phyloP scores from a whole-genome alignment of 2,329 filamentous ascomycete genomes.

The Exophiala bonariae region DNA sequence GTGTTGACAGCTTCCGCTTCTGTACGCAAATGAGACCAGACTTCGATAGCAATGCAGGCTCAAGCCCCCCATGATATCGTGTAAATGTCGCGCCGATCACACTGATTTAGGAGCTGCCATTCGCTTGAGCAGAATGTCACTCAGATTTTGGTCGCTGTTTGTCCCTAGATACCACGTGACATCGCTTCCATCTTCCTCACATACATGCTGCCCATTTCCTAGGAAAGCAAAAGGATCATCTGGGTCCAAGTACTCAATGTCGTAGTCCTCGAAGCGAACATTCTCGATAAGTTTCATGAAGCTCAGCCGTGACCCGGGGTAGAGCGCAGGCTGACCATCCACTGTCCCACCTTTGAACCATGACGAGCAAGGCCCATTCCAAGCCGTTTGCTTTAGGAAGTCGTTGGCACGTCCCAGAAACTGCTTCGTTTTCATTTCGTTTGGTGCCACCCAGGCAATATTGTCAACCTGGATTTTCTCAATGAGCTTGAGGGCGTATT shows the following conservation, averaged over 20 bases:
- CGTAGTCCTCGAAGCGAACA: constrained; percentile 43
- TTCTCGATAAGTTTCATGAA: constrained; percentile 39
- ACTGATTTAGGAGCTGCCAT: no score
- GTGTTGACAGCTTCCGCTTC: no score
- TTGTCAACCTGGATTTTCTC: constrained; percentile 33
- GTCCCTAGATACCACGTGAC: constrained; percentile 21
- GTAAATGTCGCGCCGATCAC: no score
- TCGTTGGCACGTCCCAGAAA: constrained; percentile 35
- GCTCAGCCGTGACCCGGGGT: constrained; percentile 39
- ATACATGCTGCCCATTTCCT: constrained; percentile 42
- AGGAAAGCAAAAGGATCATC: constrained; percentile 42
- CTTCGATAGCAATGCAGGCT: no score
- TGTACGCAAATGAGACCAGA: no score
- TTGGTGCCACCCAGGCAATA: constrained; percentile 31
- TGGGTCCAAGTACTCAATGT: constrained; percentile 39
- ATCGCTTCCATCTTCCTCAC: constrained; percentile 20
- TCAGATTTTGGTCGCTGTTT: no score
- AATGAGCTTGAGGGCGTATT: constrained; percentile 31
- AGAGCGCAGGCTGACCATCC: constrained; percentile 38
- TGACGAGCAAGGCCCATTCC: constrained; percentile 18
- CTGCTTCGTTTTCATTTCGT: constrained; percentile 30
- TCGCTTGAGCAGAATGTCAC: no score
- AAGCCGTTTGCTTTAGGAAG: constrained; percentile 33
- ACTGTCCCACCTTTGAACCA: constrained; percentile 24
- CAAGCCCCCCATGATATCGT: no score